Percentiles rank a stretch among this genome's conserved stretches.
Conservation (phyloP, 1,284 basidiomycete species). For the Papiliotrema nemorosa region DNA sequence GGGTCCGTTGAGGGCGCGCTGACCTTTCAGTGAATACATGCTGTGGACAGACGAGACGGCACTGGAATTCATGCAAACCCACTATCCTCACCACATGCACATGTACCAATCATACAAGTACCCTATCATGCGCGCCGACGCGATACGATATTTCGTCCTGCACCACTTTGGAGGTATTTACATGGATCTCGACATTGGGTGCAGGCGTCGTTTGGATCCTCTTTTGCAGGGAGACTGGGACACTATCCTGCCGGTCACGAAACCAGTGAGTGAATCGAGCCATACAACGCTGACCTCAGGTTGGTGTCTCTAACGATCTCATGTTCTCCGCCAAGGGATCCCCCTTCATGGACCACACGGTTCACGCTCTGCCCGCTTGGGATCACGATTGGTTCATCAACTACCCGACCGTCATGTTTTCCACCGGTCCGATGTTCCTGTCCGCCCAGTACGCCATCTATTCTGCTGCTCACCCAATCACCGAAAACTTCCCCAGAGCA, state of each 20-base stretch:
- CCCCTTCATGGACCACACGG: conserved; percentile 87
- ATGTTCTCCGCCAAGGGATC: conserved; percentile 85
- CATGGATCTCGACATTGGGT: conserved; percentile 96
- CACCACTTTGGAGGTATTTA: conserved; percentile 95
- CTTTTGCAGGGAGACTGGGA: conserved; percentile 71
- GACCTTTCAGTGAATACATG: conserved; percentile 66
- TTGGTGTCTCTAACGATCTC: conserved; percentile 95
- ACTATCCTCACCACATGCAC: conserved; percentile 89
- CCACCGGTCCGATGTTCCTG: conserved; percentile 84
- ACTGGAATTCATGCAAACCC: conserved; percentile 78
- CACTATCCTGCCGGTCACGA: conserved; percentile 88
- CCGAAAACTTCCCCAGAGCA: conserved; percentile 56
- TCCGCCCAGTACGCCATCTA: conserved; percentile 82
- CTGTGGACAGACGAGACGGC: conserved; percentile 93
- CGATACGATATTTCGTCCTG: conserved; percentile 95
- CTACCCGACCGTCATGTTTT: conserved; percentile 99
- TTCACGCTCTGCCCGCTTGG: conserved; percentile 87
- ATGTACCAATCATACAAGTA: conserved; percentile 92
- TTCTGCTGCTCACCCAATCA: conserved; percentile 64
- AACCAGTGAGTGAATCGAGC: conserved; percentile 59
- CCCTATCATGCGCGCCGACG: conserved; percentile 93
- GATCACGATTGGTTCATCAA: conserved; percentile 91
- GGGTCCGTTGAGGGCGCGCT: not conserved
- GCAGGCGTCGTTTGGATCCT: conserved; percentile 81
- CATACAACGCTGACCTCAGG: conserved; percentile 14